These are phyloP conservation scores for Solanum sparsipilum DNA, from an alignment of 257 asterid species.

Conservation along the genomic window DNA sequence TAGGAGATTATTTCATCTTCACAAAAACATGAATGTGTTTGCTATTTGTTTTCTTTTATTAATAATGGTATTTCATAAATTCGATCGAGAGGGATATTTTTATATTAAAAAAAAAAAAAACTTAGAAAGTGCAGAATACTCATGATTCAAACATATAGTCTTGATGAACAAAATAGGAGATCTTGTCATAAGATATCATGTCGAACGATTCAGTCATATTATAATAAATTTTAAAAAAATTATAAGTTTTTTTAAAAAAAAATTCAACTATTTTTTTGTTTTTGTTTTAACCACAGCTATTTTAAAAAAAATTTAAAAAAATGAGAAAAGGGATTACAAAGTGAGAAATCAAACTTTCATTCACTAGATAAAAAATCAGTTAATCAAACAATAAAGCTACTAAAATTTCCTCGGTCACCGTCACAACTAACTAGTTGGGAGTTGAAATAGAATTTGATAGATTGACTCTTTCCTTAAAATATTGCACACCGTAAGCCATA, in stretches of 20 bases:
- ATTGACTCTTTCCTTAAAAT: not conserved
- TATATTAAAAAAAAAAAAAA: too few species aligned
- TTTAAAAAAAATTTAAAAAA: too few species aligned
- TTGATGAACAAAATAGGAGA: not conserved
- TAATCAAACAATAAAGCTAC: not conserved
- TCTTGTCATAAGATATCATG: not conserved
- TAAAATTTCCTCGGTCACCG: too few species aligned
- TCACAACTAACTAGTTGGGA: not conserved
- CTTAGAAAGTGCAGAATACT: not conserved
- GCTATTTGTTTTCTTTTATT: not conserved
- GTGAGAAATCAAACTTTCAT: rapidly evolving
- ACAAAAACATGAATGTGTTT: not conserved
- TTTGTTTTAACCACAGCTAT: too few species aligned
- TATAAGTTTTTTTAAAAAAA: too few species aligned
- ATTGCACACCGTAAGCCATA: not conserved
- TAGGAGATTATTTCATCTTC: not conserved
- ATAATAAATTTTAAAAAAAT: not conserved
- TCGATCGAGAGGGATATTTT: not conserved
- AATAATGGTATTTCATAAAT: not conserved
- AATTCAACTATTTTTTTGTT: too few species aligned
- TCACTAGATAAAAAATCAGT: rapidly evolving
- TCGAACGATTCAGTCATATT: not conserved
- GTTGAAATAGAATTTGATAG: not conserved
- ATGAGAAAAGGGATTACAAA: rapidly evolving
- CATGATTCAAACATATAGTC: not conserved